Conservation (phyloP, 495 filamentous ascomycete genomes). For the Daldinia decipiens region DNA sequence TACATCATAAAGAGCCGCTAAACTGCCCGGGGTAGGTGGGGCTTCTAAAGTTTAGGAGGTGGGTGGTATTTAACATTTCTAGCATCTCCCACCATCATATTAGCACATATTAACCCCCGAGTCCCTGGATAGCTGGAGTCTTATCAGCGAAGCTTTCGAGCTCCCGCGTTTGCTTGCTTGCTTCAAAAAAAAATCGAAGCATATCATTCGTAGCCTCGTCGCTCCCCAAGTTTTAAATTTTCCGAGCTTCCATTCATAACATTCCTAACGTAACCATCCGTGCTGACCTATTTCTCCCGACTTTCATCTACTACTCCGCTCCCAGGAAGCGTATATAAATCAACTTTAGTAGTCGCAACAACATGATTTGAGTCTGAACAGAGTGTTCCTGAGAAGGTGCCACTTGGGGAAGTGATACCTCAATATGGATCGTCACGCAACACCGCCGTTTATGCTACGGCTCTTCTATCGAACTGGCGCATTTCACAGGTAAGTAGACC, state of each 20-base stretch:
- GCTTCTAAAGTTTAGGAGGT: slow-evolving; percentile 13
- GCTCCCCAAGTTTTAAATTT: background rate
- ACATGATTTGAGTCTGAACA: slow-evolving; percentile 32
- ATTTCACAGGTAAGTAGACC: slow-evolving; percentile 71
- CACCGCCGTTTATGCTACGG: slow-evolving; percentile 88
- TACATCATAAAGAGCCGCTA: slow-evolving; percentile 24
- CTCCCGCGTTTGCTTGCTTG: slow-evolving; percentile 34
- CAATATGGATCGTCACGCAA: slow-evolving; percentile 70
- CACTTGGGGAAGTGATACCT: slow-evolving; percentile 32
- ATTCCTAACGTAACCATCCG: slow-evolving; percentile 1
- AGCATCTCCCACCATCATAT: background rate
- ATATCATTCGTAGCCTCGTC: background rate
- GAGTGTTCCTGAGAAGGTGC: slow-evolving; percentile 27
- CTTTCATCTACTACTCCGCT: background rate
- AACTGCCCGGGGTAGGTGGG: slow-evolving; percentile 28
- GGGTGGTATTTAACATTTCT: slow-evolving; percentile 5
- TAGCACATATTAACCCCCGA: slow-evolving; percentile 18
- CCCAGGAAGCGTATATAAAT: slow-evolving; percentile 4
- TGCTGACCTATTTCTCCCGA: background rate
- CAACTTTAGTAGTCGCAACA: slow-evolving; percentile 7
- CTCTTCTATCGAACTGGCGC: slow-evolving; percentile 82
- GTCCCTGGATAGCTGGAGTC: slow-evolving; percentile 2
- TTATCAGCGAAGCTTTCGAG: slow-evolving; percentile 35
- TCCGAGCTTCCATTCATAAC: background rate
- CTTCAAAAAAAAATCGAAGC: slow-evolving; percentile 16